phyloP scores from a whole-genome alignment of 1,139 yeast genomes.

The Kodamaea plutei region DNA sequence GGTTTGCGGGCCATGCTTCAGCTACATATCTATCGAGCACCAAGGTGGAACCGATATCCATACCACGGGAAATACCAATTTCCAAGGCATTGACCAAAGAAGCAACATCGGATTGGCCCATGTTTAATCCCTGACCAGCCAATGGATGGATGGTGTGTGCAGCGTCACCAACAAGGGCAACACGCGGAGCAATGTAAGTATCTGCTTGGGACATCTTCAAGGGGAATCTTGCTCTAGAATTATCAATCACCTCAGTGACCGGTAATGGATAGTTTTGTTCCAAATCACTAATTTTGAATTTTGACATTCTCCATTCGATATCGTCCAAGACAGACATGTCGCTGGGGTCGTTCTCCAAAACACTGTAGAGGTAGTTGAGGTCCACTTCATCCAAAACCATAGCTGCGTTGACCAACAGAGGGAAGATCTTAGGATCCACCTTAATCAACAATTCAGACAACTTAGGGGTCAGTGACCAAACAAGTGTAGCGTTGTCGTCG shows the following conservation, averaged over 20 bases:
- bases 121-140: slow-evolving; percentile 96
- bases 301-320: slow-evolving; percentile 65
- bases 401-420: slow-evolving; percentile 78
- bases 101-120: slow-evolving; percentile 96
- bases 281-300: slow-evolving; percentile 36
- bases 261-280: slow-evolving; percentile 66
- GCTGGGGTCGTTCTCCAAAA: slow-evolving; percentile 30
- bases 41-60: slow-evolving; percentile 81
- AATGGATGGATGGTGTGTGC: slow-evolving; percentile 97
- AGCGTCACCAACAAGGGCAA: slow-evolving; percentile 95
- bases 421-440: slow-evolving; percentile 59
- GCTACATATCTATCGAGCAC: slow-evolving; percentile 85
- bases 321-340: slow-evolving; percentile 58
- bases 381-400: slow-evolving; percentile 58
- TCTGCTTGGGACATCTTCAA: slow-evolving; percentile 87
- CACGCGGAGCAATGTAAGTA: slow-evolving; percentile 73
- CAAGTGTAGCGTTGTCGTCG: slow-evolving; percentile 79
- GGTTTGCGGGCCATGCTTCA: slow-evolving; percentile 75
- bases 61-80: slow-evolving; percentile 67
- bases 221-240: slow-evolving; percentile 85
- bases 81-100: slow-evolving; percentile 67
- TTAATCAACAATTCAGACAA: slow-evolving; percentile 59
- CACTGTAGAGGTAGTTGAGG: slow-evolving; percentile 34
- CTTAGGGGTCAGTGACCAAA: slow-evolving; percentile 88
- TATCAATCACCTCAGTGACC: slow-evolving; percentile 54